Conservation (phyloP, 164 flowering plant genomes). For the Kalanchoe fedtschenkoi region DNA sequence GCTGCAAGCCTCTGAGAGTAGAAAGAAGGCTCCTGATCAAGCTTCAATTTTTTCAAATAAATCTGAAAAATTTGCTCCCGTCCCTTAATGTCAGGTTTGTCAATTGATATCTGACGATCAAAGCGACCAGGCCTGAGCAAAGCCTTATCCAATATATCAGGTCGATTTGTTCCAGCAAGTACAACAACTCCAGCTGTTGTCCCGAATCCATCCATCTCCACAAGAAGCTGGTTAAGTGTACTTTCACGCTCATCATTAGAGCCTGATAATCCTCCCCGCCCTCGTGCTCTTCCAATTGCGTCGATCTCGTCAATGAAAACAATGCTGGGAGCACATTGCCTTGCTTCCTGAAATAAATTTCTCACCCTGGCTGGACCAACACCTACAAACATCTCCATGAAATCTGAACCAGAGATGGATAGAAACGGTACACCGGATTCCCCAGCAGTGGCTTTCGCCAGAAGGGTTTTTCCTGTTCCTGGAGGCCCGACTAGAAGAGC, state of each 20-base stretch:
- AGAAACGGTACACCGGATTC: conserved; percentile 85
- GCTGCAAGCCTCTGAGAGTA: conserved; percentile 78
- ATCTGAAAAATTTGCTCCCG: conserved; percentile 75
- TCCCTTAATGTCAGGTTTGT: conserved; percentile 82
- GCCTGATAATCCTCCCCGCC: conserved; percentile 70
- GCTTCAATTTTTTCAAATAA: conserved; percentile 56
- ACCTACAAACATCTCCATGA: conserved; percentile 94
- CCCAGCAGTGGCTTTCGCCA: conserved; percentile 92
- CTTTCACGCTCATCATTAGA: conserved; percentile 82
- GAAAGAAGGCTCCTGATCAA: conserved; percentile 57
- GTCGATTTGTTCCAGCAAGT: conserved; percentile 83
- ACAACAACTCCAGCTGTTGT: conserved; percentile 84
- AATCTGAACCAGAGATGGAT: conserved; percentile 82
- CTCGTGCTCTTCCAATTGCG: conserved; percentile 89
- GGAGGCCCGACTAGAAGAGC: conserved; percentile 91
- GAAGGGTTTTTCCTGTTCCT: conserved; percentile 93
- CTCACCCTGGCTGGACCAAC: conserved; percentile 90
- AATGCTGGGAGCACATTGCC: conserved; percentile 84
- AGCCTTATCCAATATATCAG: conserved; percentile 86
- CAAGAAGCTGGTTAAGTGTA: conserved; percentile 79
- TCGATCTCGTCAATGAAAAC: conserved; percentile 89
- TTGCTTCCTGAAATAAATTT: conserved; percentile 81
- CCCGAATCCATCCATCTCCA: conserved; percentile 96
- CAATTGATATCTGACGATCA: conserved; percentile 74
- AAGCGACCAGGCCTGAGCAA: conserved; percentile 82